Base-by-base conservation (phyloP, 306 rosid species). In the Ammopiptanthus mongolicus region DNA sequence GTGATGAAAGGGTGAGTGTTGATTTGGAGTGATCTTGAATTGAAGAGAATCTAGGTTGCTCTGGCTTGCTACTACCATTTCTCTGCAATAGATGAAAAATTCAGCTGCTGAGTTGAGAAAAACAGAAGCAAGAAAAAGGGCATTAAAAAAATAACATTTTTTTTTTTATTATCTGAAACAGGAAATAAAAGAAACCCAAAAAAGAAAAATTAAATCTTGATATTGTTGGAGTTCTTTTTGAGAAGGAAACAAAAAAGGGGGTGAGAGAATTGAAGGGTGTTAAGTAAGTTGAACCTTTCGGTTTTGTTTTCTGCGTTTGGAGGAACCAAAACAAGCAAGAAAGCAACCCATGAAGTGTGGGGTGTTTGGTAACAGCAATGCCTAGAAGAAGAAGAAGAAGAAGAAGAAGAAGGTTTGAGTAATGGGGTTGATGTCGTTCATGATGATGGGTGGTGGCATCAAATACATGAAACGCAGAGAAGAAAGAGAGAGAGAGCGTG, bases 321-420 rank as follows among this genome's bases (percentile, higher is more conserved):
- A 87, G 77, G 90, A 86, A 86, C 96, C 89, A 88, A 93, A 91
- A 75, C 97, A 93, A 14, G 77, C 89, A 73, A 88, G 87, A 77
- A 91, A 88, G 69, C 98, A 91, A 85, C 93, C 93, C 97, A 91
- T 93, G 31, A 63, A 65, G 14, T 21, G 46, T 29, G 50, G 22
- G 31, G 42, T 57, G 73, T 37, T 78, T 60, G 66, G 66, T 39
- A 62, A 66, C 41, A 84, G 2, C 42, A 72, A 37, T 41, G 42
- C 8, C 70, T 69, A 1, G 56, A 50, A 50, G 73, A 70, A 41
- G 29, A 52, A 21, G 60, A 19, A 6, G 4, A 3, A 47, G 41
- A 39, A 53, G 31, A 3, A 9, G 31, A 21, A 42, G 21, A 53
- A 36, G 37, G 62, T 51, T 70, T 52, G 23, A 31, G 5, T 0